Percentiles rank a stretch among this genome's conserved stretches.
Conservation (phyloP, 2,329 filamentous ascomycete species). For the Fonsecaea monophora region DNA sequence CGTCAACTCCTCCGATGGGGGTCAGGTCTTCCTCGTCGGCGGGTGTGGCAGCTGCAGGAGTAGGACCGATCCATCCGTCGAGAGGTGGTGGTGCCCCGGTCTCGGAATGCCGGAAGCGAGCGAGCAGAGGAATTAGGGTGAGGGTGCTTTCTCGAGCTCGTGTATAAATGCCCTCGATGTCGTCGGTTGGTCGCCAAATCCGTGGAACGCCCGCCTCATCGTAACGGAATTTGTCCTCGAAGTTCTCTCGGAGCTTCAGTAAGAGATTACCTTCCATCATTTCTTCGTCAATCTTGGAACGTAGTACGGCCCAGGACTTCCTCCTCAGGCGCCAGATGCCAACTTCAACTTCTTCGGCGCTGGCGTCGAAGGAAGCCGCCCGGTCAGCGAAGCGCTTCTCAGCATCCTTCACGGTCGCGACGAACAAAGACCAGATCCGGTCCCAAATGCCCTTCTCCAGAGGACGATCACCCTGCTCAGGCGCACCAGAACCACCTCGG, state of each 20-base stretch:
- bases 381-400: constrained; percentile 85
- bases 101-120: constrained; percentile 77
- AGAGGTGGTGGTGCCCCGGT: constrained; percentile 79
- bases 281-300: constrained; percentile 92
- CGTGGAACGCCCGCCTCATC: constrained; percentile 92
- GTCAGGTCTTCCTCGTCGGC: constrained; percentile 89
- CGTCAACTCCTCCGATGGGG: constrained; percentile 91
- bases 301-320: constrained; percentile 91
- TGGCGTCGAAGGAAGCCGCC: constrained; percentile 92
- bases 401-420: constrained; percentile 80
- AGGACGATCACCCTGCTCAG: constrained; percentile 77
- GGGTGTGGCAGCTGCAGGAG: constrained; percentile 74
- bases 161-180: constrained; percentile 95
- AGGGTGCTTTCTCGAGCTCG: constrained; percentile 90
- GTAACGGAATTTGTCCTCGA: constrained; percentile 99
- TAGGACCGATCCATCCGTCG: constrained; percentile 78
- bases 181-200: constrained; percentile 95
- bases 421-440: constrained; percentile 88
- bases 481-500: constrained; percentile 79
- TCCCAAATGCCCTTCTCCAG: constrained; percentile 92
- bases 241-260: constrained; percentile 95
- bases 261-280: constrained; percentile 97
- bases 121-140: constrained; percentile 85
- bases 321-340: constrained; percentile 90
- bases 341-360: constrained; percentile 85